phyloP scores from a whole-genome alignment of 768 basidiomycete genomes.

The Agrocybe pediades region DNA sequence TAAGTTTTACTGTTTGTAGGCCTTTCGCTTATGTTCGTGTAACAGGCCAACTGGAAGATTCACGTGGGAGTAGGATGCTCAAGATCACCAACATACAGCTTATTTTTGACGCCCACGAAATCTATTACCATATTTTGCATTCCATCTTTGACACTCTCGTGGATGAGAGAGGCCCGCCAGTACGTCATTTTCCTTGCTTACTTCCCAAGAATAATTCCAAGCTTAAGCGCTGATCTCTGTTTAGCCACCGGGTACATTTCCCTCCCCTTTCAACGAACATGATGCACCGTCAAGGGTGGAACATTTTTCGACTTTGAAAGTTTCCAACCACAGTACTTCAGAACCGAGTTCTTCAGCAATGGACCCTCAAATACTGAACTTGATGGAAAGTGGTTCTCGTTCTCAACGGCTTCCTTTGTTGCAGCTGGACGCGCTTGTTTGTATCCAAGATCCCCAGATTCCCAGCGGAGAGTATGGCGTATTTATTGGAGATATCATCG shows the following conservation, averaged over 20 bases:
- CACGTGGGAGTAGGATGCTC: constrained; percentile 19
- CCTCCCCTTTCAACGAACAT: no score
- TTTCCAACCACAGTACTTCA: no score
- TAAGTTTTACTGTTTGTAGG: constrained; percentile 4
- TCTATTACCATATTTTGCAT: constrained; percentile 80
- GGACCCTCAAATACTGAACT: not conserved
- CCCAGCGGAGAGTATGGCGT: not conserved
- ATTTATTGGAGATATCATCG: not conserved
- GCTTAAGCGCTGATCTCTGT: constrained; percentile 23
- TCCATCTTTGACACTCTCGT: constrained; percentile 65
- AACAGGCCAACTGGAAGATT: constrained; percentile 24
- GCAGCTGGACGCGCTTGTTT: not conserved
- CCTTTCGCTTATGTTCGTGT: constrained; percentile 19
- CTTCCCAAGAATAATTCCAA: constrained; percentile 10
- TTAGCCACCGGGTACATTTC: not conserved
- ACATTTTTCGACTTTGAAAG: no score
- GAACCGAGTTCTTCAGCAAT: not conserved
- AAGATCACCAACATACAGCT: constrained; percentile 56
- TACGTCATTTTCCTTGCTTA: constrained; percentile 30
- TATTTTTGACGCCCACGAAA: constrained; percentile 69
- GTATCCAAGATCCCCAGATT: not conserved
- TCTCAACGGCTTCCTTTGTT: not conserved
- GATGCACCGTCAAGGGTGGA: no score
- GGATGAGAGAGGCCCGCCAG: constrained; percentile 60
- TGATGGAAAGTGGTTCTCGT: not conserved